Evolutionary conservation across 495 filamentous ascomycete genomes (phyloP), one percentile per base, ranked within the genome.

Genomic region (Talaromyces ruber): DNA sequence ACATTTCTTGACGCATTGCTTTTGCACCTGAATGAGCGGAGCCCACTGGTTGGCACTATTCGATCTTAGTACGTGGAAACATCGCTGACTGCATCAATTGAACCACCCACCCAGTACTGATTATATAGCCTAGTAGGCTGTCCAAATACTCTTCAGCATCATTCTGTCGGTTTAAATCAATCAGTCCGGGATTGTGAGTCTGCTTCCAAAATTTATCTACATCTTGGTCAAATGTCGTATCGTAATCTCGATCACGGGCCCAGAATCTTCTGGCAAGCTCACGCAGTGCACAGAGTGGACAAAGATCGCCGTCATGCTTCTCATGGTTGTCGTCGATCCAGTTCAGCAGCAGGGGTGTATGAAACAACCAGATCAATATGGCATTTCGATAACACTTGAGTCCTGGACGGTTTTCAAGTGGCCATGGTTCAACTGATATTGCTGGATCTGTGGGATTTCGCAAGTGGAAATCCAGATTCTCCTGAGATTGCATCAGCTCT

Each of bases 341-440:
- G 25, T 76, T 72, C 14, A 76, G 37, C 14, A 82, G 63, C 3
- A 68, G 54, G 1, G 77, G 75, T 0, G 64, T 63, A 66, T 82
- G 78, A 7, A 81, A 62, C 21, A 82, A 68, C n/a, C 72, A 59
- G 54, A 74, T 66, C 12, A 80, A 62, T 14, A 71, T 64, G 29
- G 66, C 68, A 64, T 80, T 77, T 16, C 76, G 69, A 66, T 81
- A 82, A 66, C 79, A 81, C 21, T 74, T 58, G 22, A 58, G 26
- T 1, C 62, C 39, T 0, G 8, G 18, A 39, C 71, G 68, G 29
- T 11, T 16, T 6, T 43, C 29, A 18, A 59, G 34, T 32, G 26
- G 26, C 11, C 28, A 0, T 7, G 57, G 32, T 32, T 6, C 0
- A 25, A 6, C 0, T n/a, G n/a, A n/a, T n/a, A n/a, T n/a, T n/a